Base-by-base conservation (phyloP, 1,139 yeast genomes). In the Debaryomyces udenii region DNA sequence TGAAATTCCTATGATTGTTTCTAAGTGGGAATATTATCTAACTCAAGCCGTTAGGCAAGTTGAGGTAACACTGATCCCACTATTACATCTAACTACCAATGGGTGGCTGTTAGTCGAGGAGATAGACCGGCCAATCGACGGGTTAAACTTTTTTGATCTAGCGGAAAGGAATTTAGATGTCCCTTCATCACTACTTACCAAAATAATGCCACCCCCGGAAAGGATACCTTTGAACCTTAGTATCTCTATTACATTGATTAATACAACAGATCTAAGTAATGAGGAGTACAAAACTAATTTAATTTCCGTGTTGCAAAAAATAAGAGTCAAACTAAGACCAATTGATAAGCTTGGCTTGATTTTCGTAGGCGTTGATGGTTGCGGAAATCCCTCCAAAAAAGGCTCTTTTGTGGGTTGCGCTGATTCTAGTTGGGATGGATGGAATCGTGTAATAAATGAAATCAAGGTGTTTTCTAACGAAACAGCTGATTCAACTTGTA, bases 361-460 rank as follows among this genome's bases (percentile, higher is more conserved):
- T 0, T 65, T 80, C 30, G 58, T 78, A 14, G 86, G 86, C 1
- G 64, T 70, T 40, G 72, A 76, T 50, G 72, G 76, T 1, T 44
- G 48, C 1, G 62, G 70, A 14, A 61, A 43, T 29, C 58, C 65
- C 2, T 51, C 68, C 5, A 54, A 61, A 20, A 56, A 62, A 29
- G 83, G 83, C 0, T 69, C 79, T 9, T 82, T 76, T 52, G 66
- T 79, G 41, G 86, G 87, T 0, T 76, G 81, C 52, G 68, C 72
- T 3, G 60, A 66, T 13, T 62, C 69, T n/a, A 47, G 53, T 2
- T 82, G 87, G 87, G 64, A 67, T 20, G 85, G 83, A 0, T 81
- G 87, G 85, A 61, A 65, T 20, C 66, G 68, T 1, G 52, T 81
- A 7, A 55, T 81, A 10, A 62, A 67, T 6, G 73, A 68, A 9